Evolutionary conservation across 108 stramenopile species (phyloP), one percentile per base, ranked within the genome.

Genomic region (Epithemia pelagica): DNA sequence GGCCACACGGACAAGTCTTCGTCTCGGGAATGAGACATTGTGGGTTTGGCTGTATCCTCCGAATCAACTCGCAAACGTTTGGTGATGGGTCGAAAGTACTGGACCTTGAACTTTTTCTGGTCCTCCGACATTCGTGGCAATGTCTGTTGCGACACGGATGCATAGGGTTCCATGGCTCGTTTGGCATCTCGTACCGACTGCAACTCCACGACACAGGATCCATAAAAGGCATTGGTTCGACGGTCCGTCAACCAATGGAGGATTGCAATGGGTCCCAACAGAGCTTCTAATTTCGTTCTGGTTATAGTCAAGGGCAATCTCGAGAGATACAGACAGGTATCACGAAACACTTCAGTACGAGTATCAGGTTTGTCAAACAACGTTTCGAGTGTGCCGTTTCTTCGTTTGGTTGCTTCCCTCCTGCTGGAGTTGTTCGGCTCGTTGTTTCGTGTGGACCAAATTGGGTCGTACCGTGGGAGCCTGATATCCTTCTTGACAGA

Each of bases 181-280:
- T 33, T 51, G 32, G 33, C 33, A 2, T 21, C 33, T 22, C 37
- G 32, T 3, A 2, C 20, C 8, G 7, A 10, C 62, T 5, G 21
- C 2, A 63, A 22, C 23, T 82, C 64, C 1, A 80, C 82, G 30
- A 90, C 71, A 26, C 83, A 82, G 3, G 83, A 90, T 29, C 89
- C 89, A 52, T 84, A 83, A 56, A 82, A 90, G 0, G 74, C 76
- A 26, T 66, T 69, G 25, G 70, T 79, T 0, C 79, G 57, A 54
- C 63, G 61, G 66, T 84, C 83, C 33, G 75, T 78, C 32, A 87
- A 37, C 89, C 89, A 90, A 51, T 85, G 80, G 30, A 85, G 32
- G 20, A 46, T 31, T 54, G 46, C 25, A 5, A 66, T 24, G 3
- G 52, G 3, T 22, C 67, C 74, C 28, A 85, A 32, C 31, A 62